Evolutionary conservation across 2,329 filamentous ascomycete genomes (phyloP), one percentile per base, ranked within the genome.

Genomic region (Diaporthe longicolla): DNA sequence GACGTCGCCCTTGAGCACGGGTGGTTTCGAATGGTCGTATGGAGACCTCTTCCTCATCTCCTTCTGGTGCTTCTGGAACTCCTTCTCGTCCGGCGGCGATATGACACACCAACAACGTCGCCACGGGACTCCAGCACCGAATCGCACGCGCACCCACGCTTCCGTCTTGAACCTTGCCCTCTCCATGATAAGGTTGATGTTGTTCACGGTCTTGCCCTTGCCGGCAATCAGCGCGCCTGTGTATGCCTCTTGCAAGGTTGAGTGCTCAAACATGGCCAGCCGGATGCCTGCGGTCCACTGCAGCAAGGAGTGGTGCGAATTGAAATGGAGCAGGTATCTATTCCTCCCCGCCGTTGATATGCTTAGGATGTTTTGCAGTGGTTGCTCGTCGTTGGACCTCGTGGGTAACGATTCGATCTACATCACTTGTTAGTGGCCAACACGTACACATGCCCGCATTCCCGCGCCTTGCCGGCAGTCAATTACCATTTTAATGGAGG

Each of bases 221-320:
- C 95, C 97, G 15, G 97, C 97, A 80, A 99, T 97, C 58, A 99
- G 87, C 26, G 96, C 96, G 9, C 97, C 97, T 0, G 97, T 99
- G 82, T 99, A 99, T 0, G 97, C 95, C 84, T 99, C 97, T 81
- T 98, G 96, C 45, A 99, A 86, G 0, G 94, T 95, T 1, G 95
- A 92, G 80, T 98, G 94, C 85, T 99, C 97, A 82, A 93, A 98
- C 90, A 98, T 97, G 79, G 96, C 90, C 29, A 99, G 90, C 61
- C 97, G 92, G 78, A 99, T 98, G 58, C 93, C 95, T 21, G 97
- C 93, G 1, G 97, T 98, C 97, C 97, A 99, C 84, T 98, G 95
- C 3, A 95, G 93, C 71, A 99, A 87, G 0, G 96, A 97, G 80
- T 97, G 94, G 77, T 96, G 91, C 0, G 96, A 98, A 82, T 97